A percentile compares a stretch with the other conserved stretches of the same genome.
These are phyloP conservation scores for Moniliella sp. DNA, from an alignment of 1,284 basidiomycete species.

Conservation along the genomic window DNA sequence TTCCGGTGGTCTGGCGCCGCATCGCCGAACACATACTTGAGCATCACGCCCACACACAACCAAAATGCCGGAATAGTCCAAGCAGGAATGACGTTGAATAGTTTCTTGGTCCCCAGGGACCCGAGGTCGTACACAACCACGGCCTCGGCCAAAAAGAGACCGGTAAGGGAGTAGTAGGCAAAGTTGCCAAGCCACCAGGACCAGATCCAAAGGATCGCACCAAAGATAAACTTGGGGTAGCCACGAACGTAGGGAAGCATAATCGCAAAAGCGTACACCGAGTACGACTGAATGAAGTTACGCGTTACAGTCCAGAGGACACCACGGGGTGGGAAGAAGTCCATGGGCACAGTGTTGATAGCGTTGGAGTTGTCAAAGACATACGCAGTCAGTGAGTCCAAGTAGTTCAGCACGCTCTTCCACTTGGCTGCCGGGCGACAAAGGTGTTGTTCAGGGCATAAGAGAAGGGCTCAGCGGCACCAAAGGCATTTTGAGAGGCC, in stretches of 20 bases:
- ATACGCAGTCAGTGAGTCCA: constrained; percentile 11
- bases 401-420: constrained; percentile 9
- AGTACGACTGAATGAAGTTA: constrained; percentile 17
- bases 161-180: constrained; percentile 20
- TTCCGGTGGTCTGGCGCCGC: constrained; percentile 5
- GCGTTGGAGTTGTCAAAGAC: constrained; percentile 8
- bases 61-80: background rate
- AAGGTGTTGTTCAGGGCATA: constrained; percentile 6
- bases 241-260: constrained; percentile 10
- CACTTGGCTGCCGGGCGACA: constrained; percentile 8
- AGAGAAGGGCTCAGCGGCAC: constrained; percentile 5
- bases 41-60: constrained; percentile 4
- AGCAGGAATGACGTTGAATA: background rate
- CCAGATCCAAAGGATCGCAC: constrained; percentile 8
- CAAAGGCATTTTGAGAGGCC: constrained; percentile 9
- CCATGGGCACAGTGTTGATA: constrained; percentile 6
- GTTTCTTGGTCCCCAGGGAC: background rate
- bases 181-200: constrained; percentile 18
- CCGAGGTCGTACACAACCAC: constrained; percentile 7
- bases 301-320: constrained; percentile 11
- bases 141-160: constrained; percentile 13
- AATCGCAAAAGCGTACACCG: constrained; percentile 11
- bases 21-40: constrained; percentile 14
- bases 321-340: constrained; percentile 9
- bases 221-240: constrained; percentile 11